Evolutionary conservation across 1,139 yeast genomes (phyloP), one percentile per base, ranked within the genome.

Genomic region (Blastobotrys indianensis): DNA sequence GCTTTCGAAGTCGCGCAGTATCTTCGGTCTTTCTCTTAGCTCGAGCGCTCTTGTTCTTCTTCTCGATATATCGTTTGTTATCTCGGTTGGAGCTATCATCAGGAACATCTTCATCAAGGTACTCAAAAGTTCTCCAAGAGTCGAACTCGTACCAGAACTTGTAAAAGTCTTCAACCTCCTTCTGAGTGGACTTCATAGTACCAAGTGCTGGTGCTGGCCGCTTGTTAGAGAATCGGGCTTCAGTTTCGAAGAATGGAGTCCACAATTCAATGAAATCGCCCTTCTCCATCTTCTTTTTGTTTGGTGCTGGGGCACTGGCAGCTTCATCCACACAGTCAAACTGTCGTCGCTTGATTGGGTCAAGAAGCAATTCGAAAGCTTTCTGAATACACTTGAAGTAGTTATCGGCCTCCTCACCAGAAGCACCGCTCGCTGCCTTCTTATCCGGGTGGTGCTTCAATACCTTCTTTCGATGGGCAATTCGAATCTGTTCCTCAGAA

Each of bases 71-170:
- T 74, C 99, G 94, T 77, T 92, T 92, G 79, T 92, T 95, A 68
- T 92, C 98, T 77, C 99, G 88, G 80, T 92, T 94, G 54, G 95
- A 86, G 53, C 97, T 85, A 72, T 92, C 99, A 74, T 92, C 99
- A 57, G 99, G 99, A 63, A 90, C 97, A 67, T 92, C 99, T 74
- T 92, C 98, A 65, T 92, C 99, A 68, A 90, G 80, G 73, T 90
- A 92, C 74, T 92, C 99, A 65, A 92, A 92, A 40, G 96, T 76
- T 76, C 95, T 87, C 99, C 99, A 92, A 30, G 98, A 92, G 67
- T 92, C 97, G 60, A 92, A 87, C 68, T 85, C 84, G 70, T 88
- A 88, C 92, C 94, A 92, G 76, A 86, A 87, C 50, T 76, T 73
- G 75, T 92, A 92, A 73, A 92, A 94, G 40, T 71, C 74, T 62